Percentiles rank a stretch among this genome's conserved stretches.
phyloP scores from a whole-genome alignment of 495 filamentous ascomycete species.

The Cairneyella variabilis region DNA sequence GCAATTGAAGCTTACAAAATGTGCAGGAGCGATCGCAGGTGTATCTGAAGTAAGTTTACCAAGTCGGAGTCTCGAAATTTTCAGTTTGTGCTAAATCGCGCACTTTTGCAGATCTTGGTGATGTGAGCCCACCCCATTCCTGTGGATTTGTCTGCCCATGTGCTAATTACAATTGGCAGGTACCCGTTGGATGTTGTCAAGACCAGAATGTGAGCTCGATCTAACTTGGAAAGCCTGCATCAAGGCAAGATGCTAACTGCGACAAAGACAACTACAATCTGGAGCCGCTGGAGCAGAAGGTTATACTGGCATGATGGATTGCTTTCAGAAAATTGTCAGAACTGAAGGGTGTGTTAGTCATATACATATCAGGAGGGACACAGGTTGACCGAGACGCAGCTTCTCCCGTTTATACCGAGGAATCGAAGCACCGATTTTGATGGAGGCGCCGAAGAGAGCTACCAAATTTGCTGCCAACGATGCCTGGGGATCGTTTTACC shows the following conservation, averaged over 20 bases:
- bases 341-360: slow-evolving; percentile 71
- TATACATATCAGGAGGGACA: neutral
- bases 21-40: slow-evolving; percentile 73
- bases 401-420: slow-evolving; percentile 90
- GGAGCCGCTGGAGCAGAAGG: slow-evolving; percentile 66
- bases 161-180: slow-evolving; percentile 45
- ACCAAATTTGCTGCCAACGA: slow-evolving; percentile 99
- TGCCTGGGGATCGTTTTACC: slow-evolving; percentile 92
- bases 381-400: slow-evolving; percentile 37
- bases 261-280: slow-evolving; percentile 76
- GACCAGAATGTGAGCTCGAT: slow-evolving; percentile 79
- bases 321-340: slow-evolving; percentile 91
- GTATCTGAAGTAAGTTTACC: slow-evolving; percentile 75
- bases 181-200: slow-evolving; percentile 98
- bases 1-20: slow-evolving; percentile 22
- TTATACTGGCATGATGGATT: slow-evolving; percentile 97
- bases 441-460: slow-evolving; percentile 98
- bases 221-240: too few relatives aligned
- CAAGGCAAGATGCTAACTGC: slow-evolving; percentile 31
- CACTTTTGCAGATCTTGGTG: slow-evolving; percentile 65
- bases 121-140: slow-evolving; percentile 52
- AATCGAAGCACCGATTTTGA: slow-evolving; percentile 91
- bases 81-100: slow-evolving; percentile 29
- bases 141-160: neutral
- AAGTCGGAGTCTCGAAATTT: neutral